A percentile compares a stretch with the other conserved stretches of the same genome.
Evolutionary conservation across 345 rosid genomes (phyloP).

Genomic region (Salix udensis): DNA sequence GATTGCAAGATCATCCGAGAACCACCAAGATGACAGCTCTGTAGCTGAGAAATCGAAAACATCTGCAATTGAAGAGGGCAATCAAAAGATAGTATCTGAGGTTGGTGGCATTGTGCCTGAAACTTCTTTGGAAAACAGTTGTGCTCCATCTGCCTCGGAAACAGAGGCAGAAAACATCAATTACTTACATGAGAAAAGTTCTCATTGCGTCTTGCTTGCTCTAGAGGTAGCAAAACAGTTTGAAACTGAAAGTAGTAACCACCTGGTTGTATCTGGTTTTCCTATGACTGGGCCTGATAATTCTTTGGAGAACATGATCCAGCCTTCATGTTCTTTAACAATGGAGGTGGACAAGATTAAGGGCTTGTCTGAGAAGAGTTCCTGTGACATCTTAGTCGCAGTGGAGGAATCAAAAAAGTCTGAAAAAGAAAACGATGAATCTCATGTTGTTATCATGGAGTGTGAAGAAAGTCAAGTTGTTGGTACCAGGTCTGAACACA

Average conservation of each 20-base stretch:
- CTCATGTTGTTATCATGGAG: not conserved
- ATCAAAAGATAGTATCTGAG: not conserved
- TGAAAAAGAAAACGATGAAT: not conserved
- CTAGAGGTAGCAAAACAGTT: slow-evolving; percentile 1
- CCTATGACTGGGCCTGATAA: not conserved
- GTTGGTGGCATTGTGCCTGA: not conserved
- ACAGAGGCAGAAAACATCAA: not conserved
- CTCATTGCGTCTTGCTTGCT: not conserved
- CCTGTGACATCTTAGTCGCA: not conserved
- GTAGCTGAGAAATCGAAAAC: slow-evolving; percentile 5
- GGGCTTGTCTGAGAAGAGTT: not conserved
- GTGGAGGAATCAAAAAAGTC: not conserved
- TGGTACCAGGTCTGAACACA: not conserved
- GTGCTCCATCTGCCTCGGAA: not conserved
- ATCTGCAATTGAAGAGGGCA: not conserved
- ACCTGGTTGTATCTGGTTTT: not conserved
- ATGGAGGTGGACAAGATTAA: not conserved
- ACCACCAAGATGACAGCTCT: not conserved
- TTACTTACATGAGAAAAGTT: not conserved
- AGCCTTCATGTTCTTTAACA: not conserved
- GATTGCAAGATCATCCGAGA: not conserved
- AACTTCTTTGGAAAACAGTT: not conserved
- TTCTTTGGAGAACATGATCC: not conserved
- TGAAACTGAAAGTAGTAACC: slow-evolving; percentile 3
- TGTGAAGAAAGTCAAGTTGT: not conserved